Base-by-base conservation (phyloP, 1,139 yeast genomes). In the Pichia sp. region DNA sequence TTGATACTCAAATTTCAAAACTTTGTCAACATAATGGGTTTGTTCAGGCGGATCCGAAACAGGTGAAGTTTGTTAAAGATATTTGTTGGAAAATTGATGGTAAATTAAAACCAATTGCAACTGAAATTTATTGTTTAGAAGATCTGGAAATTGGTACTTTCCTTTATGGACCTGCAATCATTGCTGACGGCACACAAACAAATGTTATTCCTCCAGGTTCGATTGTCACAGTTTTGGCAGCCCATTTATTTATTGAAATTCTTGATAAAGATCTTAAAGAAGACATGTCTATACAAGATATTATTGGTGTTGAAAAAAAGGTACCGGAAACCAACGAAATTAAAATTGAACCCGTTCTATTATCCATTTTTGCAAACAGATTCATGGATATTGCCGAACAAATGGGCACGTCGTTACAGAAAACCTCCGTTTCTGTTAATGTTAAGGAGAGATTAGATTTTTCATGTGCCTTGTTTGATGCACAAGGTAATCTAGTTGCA, bases 171-270 rank as follows among this genome's bases (percentile, higher is more conserved):
- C 97, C 97, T 3, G 87, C 95, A 0, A 79, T 89, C 56, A 74
- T 89, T 52, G 82, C 89, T 27, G 97, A 89, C 66, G 80, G 79
- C 40, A 89, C 96, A 0, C 96, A 89, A 65, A 89, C 97, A 0
- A 81, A 88, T 54, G 75, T 89, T 27, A 76, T 89, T 27, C 87
- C 88, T 29, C 94, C 95, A 1, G 66, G 72, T 46, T 75, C 87
- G 0, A 62, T 66, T n/a, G 96, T 95, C 1, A 70, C 74, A 0
- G 71, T 86, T 28, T 69, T 86, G 43, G 67, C 78, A 4, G 71
- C 80, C n/a, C 89, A 83, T 48, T 36, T 62, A 33, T 56, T 59
- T 39, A 52, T 63, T 27, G 52, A 54, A 34, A 48, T 54, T 9
- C 28, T 28, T 7, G 48, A 48, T 10, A 25, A 37, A 30, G 32